Base-by-base conservation (phyloP, 306 rosid genomes). In the Malus asiatica region DNA sequence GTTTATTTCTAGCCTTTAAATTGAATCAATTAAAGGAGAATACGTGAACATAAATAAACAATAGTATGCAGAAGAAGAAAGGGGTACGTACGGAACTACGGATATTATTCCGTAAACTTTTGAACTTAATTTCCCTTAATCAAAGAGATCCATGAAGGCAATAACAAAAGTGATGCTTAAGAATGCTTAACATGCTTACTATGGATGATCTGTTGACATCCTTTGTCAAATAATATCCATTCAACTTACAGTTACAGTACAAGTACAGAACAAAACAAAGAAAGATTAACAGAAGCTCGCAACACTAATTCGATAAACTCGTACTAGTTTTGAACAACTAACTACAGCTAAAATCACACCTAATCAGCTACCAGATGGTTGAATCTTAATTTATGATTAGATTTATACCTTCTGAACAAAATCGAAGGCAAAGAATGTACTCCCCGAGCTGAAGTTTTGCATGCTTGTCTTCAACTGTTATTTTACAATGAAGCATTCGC, bases 401-500 rank as follows among this genome's bases (percentile, higher is more conserved):
- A 45, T 51, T 51, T 42, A 42, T 73, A 57, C 79, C 62, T 51
- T 59, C 68, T 57, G 27, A 59, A 62, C 51, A 59, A 79, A 76
- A 73, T 25, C 40, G 70, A 60, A 44, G 76, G 79, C 51, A 69
- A 69, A 63, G 69, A 74, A 80, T 78, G 72, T 71, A 65, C 67
- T 66, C 0, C 51, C 42, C 57, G 2, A 73, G 72, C 52, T 11
- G 32, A 30, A 27, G 84, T 52, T 55, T 84, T 65, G 79, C 69
- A 63, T 4, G 20, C 73, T 77, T 40, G 57, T 25, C 71, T 55
- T 80, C 71, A 38, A 46, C 62, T 19, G 13, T 30, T 20, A 0
- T 19, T 11, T 35, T 73, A 25, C 52, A 22, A 40, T 76, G 58
- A 76, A 51, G 76, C 6, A 68, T 74, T 78, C 81, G 53, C 76